phyloP scores from a whole-genome alignment of 78 protist species.

The Dictyostelium capitatum region DNA sequence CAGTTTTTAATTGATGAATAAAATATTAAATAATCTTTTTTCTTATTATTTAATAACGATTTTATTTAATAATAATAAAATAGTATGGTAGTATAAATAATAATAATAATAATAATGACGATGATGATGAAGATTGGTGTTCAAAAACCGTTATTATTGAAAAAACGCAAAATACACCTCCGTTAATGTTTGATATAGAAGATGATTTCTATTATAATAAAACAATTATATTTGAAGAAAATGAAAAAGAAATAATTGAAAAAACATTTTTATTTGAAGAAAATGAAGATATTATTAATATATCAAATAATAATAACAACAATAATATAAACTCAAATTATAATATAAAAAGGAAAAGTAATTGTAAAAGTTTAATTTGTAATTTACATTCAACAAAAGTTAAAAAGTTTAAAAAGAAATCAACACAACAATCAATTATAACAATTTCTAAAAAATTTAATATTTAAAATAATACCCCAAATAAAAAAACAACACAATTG shows the following conservation, averaged over 20 bases:
- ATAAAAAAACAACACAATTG: background rate
- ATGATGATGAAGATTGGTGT: background rate
- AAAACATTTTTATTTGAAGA: background rate
- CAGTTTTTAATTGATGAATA: background rate
- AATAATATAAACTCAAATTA: background rate
- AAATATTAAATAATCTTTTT: background rate
- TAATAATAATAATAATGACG: background rate
- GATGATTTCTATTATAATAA: slow-evolving; percentile 1
- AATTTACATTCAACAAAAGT: background rate
- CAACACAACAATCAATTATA: background rate
- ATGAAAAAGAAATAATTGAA: background rate
- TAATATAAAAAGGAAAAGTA: background rate
- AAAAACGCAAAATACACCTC: background rate
- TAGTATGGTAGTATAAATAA: background rate
- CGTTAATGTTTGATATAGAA: background rate
- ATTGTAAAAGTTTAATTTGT: background rate
- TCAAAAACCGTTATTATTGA: background rate
- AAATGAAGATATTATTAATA: background rate
- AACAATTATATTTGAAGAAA: background rate
- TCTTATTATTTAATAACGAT: background rate
- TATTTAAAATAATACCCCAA: too few relatives aligned
- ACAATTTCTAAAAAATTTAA: background rate
- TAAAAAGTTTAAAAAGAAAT: background rate
- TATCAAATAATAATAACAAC: too few relatives aligned
- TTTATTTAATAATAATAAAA: background rate